phyloP scores from a whole-genome alignment of 139 green algal genomes.

The Zygnema cylindricum region DNA sequence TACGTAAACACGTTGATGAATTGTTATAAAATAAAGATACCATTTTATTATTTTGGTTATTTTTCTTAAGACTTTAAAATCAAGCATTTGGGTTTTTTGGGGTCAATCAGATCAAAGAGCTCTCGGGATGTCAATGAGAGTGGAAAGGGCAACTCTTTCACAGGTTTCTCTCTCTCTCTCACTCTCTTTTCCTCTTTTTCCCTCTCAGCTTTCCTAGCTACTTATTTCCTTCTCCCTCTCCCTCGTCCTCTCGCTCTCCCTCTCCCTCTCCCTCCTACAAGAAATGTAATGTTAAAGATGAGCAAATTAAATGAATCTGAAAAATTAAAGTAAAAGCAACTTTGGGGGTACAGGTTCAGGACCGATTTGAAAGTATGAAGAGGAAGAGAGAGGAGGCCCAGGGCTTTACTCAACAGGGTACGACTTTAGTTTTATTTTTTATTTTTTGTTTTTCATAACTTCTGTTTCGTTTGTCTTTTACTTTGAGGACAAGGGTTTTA shows the following conservation, averaged over 20 bases:
- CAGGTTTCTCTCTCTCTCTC: slow-evolving; percentile 68
- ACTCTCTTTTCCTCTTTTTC: not conserved
- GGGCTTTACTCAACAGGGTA: slow-evolving; percentile 65
- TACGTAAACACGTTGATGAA: no score
- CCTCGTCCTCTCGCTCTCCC: slow-evolving; percentile 15
- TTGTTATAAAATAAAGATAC: no score
- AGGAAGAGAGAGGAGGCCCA: slow-evolving; percentile 56
- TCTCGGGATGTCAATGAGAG: slow-evolving; percentile 94
- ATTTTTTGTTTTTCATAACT: no score
- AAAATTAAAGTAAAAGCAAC: no score
- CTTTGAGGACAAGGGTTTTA: no score
- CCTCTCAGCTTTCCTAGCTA: not conserved
- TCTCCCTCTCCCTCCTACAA: not conserved
- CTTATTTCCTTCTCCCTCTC: not conserved
- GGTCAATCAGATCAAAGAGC: slow-evolving; percentile 79
- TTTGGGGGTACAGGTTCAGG: not conserved
- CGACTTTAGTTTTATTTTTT: no score
- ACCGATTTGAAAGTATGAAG: slow-evolving; percentile 41
- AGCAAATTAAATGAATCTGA: no score
- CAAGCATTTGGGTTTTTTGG: not conserved
- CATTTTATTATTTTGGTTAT: not conserved
- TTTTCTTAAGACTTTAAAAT: not conserved
- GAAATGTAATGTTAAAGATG: no score
- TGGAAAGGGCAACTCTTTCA: slow-evolving; percentile 86
- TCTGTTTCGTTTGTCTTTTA: no score